Base-by-base conservation (phyloP, 2,329 filamentous ascomycete genomes). In the Thyridium curvatum region DNA sequence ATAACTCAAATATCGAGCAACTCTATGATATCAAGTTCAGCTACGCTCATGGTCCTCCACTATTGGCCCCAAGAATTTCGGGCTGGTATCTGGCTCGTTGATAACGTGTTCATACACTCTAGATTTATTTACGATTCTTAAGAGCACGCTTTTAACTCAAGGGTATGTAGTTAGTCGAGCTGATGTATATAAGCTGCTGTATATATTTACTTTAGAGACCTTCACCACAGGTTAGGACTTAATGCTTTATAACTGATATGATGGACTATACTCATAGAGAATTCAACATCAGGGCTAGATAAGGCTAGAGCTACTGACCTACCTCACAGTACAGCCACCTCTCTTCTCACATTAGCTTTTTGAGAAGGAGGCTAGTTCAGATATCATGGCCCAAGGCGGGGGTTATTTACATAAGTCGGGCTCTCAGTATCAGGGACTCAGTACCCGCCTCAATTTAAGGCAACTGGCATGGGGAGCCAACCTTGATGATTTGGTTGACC, bases 201-300 rank as follows among this genome's bases (percentile, higher is more conserved):
- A 59, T 42, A 59, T 66, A 47, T 55, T 72, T 17, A 66, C 62
- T 0, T 43, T 72, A 14, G 61, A 63, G 46, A 55, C 57, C 12
- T 47, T 68, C 30, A 61, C 55, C 12, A 52, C 52, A 13, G 53
- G 62, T 0, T 66, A 61, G 44, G 72, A 76, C 43, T 54, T 70
- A 21, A 58, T 68, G 44, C 46, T 75, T 35, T 51, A 65, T 12
- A 62, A 65, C 37, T 68, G 68, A 52, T 74, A 71, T 46, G 64
- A 67, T 17, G 65, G 64, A 0, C 34, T 41, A 3, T 50, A 49
- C 35, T 17, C 16, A 14, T 16, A 14, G 16, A 14, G 17, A 8
- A 43, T n/a, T 12, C 32, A 28, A 4, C 26, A 17, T n/a, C 17
- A 38, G 31, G 14, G 17, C 14, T 12, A 18, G 17, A 13, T 4